These are phyloP conservation scores for Dactylellina sp. DNA, from an alignment of 2,329 filamentous ascomycete species.

Conservation along the genomic window DNA sequence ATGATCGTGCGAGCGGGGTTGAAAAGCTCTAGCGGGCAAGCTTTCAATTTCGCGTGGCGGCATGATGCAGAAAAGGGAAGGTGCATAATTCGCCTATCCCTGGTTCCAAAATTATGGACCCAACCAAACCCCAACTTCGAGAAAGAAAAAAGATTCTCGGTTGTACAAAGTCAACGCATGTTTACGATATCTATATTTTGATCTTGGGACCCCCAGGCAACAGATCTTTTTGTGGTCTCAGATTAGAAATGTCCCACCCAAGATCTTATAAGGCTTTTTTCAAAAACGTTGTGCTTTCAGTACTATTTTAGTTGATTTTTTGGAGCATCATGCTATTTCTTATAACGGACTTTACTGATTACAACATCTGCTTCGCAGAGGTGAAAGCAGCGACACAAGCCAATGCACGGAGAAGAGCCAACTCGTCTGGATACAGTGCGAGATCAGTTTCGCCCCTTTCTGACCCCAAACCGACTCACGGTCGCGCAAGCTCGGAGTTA, in stretches of 20 bases:
- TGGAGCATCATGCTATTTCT: constrained; percentile 38
- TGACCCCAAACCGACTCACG: constrained; percentile 65
- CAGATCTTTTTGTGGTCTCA: constrained; percentile 7
- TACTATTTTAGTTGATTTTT: constrained; percentile 1
- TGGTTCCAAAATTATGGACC: constrained; percentile 36
- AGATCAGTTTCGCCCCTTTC: constrained; percentile 69
- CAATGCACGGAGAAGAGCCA: constrained; percentile 69
- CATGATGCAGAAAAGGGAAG: constrained; percentile 52
- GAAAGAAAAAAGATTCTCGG: constrained; percentile 11
- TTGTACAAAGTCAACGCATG: constrained; percentile 48
- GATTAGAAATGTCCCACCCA: constrained; percentile 25
- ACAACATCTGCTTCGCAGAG: constrained; percentile 56
- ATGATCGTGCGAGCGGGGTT: constrained; percentile 52
- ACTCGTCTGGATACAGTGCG: constrained; percentile 66
- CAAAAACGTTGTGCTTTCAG: constrained; percentile 23
- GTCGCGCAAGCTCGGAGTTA: constrained; percentile 77
- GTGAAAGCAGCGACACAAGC: constrained; percentile 50
- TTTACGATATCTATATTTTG: constrained; percentile 49
- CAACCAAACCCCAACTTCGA: constrained; percentile 26
- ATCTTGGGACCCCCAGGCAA: constrained; percentile 5
- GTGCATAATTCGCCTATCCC: constrained; percentile 55
- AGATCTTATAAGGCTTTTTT: background rate
- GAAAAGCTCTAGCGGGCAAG: constrained; percentile 25
- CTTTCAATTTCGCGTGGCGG: constrained; percentile 51
- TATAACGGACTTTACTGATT: constrained; percentile 55